Evolutionary conservation across 179 eudicot species (phyloP).

Genomic region (Gypsophila paniculata): DNA sequence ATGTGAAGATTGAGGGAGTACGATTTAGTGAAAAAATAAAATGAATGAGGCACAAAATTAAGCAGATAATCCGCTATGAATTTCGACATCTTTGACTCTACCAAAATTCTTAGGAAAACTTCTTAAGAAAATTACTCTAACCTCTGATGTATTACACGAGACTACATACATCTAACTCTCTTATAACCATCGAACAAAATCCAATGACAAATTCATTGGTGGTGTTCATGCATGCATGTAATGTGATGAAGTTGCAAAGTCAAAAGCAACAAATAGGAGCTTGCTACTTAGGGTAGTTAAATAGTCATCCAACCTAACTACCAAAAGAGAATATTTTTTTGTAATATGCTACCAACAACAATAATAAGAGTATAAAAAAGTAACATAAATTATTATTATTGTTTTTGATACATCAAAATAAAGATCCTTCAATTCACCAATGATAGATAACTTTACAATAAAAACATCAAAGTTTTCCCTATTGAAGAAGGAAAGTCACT

Average conservation of each 20-base stretch:
- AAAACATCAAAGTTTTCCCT: conserved; percentile 17
- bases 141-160: too few relatives aligned
- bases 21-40: too few relatives aligned
- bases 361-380: conserved; percentile 9
- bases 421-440: conserved; percentile 21
- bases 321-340: conserved; percentile 21
- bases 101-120: too few relatives aligned
- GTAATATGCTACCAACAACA: conserved; percentile 18
- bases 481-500: conserved; percentile 23
- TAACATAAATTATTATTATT: not conserved
- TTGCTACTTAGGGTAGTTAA: conserved; percentile 28
- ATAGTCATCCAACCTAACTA: conserved; percentile 13
- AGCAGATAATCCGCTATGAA: too few relatives aligned
- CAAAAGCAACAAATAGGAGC: conserved; percentile 8
- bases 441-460: conserved; percentile 25
- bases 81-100: too few relatives aligned
- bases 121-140: too few relatives aligned
- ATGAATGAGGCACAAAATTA: too few relatives aligned
- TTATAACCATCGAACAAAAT: too few relatives aligned
- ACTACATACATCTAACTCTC: too few relatives aligned
- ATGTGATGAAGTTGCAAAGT: conserved; percentile 14
- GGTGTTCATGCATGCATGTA: too few relatives aligned
- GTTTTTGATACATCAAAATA: conserved; percentile 1
- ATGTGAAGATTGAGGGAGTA: too few relatives aligned
- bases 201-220: too few relatives aligned